A percentile compares a stretch with the other conserved stretches of the same genome.
Evolutionary conservation across 371 early-diverging fungal species (phyloP).

Genomic region (Mortierella sp.): DNA sequence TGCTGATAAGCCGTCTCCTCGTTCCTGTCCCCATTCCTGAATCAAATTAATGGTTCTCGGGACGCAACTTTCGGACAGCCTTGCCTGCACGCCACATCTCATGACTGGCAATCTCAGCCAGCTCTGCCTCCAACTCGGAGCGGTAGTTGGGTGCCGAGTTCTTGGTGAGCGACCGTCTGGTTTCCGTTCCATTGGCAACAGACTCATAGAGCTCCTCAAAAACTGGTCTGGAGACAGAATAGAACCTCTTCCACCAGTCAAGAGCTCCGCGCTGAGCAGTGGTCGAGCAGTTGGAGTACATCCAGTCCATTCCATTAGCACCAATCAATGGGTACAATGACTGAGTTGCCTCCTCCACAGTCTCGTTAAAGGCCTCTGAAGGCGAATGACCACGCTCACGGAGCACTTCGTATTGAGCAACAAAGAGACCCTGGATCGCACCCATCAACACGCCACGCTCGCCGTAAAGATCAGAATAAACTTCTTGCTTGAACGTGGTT

Average conservation of each 20-base stretch:
- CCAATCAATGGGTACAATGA: slow-evolving; percentile 94
- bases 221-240: slow-evolving; percentile 91
- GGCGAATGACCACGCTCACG: slow-evolving; percentile 93
- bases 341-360: slow-evolving; percentile 97
- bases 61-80: slow-evolving; percentile 86
- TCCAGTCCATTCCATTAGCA: slow-evolving; percentile 96
- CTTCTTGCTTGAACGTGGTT: slow-evolving; percentile 94
- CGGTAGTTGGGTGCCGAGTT: slow-evolving; percentile 91
- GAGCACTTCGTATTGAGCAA: slow-evolving; percentile 95
- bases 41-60: slow-evolving; percentile 61
- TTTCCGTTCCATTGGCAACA: slow-evolving; percentile 88
- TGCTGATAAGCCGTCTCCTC: too few species aligned
- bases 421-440: slow-evolving; percentile 94
- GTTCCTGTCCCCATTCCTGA: too few species aligned
- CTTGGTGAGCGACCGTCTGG: slow-evolving; percentile 83
- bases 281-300: slow-evolving; percentile 92
- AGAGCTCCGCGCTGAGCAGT: slow-evolving; percentile 94
- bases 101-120: slow-evolving; percentile 76
- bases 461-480: slow-evolving; percentile 92
- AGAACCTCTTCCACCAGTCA: slow-evolving; percentile 95
- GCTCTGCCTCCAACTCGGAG: slow-evolving; percentile 86
- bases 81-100: slow-evolving; percentile 87
- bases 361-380: slow-evolving; percentile 97
- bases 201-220: slow-evolving; percentile 87
- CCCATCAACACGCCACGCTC: slow-evolving; percentile 98